Percentiles rank a stretch among this genome's conserved stretches.
These are phyloP conservation scores for Stemphylium beticola DNA, from an alignment of 2,329 filamentous ascomycete genomes.

Conservation along the genomic window DNA sequence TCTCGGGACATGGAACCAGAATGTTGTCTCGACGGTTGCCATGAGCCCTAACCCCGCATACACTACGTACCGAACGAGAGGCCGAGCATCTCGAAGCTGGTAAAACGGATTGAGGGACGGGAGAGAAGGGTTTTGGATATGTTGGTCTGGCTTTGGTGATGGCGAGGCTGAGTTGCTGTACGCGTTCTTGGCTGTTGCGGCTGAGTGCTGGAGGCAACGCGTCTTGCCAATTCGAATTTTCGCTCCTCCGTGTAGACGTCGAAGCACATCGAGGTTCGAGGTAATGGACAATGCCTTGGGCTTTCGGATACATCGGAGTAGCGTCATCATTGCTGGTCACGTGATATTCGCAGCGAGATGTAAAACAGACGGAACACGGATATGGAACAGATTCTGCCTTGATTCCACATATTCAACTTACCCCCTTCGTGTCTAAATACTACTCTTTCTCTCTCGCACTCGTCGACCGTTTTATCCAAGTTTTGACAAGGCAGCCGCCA, in stretches of 20 bases:
- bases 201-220: neutral
- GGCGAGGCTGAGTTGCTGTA: neutral
- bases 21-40: conserved; percentile 32
- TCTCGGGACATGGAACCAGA: conserved; percentile 36
- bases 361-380: neutral
- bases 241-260: neutral
- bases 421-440: conserved; percentile 5
- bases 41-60: conserved; percentile 31
- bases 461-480: conserved; percentile 7
- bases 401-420: neutral
- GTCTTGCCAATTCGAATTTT: neutral
- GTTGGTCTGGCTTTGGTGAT: neutral
- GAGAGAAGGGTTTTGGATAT: conserved; percentile 1
- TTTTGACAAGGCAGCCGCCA: conserved; percentile 22
- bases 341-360: neutral
- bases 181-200: neutral
- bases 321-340: neutral
- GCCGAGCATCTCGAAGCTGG: conserved; percentile 19
- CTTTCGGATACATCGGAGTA: neutral
- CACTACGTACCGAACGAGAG: conserved; percentile 32
- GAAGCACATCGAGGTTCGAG: neutral
- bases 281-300: neutral
- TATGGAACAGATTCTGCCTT: neutral
- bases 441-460: conserved; percentile 12
- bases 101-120: conserved; percentile 25